phyloP scores from a whole-genome alignment of 371 early-diverging fungal species.

The Coemansia sp. region DNA sequence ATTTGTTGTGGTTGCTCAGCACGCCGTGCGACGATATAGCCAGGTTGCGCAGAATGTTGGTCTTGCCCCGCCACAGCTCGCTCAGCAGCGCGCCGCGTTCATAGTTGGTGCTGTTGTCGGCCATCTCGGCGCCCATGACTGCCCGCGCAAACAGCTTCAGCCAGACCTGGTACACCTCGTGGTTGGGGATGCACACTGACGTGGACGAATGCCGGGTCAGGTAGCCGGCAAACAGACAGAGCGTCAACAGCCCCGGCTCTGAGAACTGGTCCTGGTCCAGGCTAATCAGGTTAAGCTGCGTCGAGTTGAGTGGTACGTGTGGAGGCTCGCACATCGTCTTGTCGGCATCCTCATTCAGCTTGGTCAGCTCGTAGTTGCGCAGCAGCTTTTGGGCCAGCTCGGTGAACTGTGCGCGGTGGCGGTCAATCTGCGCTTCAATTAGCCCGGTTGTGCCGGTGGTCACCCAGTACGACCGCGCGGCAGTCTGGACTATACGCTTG shows the following conservation, averaged over 20 bases:
- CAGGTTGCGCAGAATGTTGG: slow-evolving; percentile 12
- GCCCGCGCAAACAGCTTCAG: slow-evolving; percentile 28
- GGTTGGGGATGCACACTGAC: slow-evolving; percentile 27
- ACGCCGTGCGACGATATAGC: slow-evolving; percentile 20
- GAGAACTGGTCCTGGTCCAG: slow-evolving; percentile 15
- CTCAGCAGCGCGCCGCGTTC: slow-evolving; percentile 12
- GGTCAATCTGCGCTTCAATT: slow-evolving; percentile 30
- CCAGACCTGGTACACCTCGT: slow-evolving; percentile 31
- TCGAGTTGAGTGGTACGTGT: not conserved
- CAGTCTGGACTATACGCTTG: slow-evolving; percentile 4
- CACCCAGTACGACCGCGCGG: slow-evolving; percentile 25
- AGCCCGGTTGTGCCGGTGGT: slow-evolving; percentile 21
- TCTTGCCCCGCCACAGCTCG: slow-evolving; percentile 21
- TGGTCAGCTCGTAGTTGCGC: slow-evolving; percentile 10
- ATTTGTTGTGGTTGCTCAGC: slow-evolving; percentile 35
- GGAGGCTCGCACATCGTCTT: not conserved
- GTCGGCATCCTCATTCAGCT: not conserved
- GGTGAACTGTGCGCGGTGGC: slow-evolving; percentile 18
- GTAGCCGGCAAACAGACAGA: slow-evolving; percentile 36
- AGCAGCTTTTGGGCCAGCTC: slow-evolving; percentile 21
- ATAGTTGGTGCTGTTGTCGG: slow-evolving; percentile 20
- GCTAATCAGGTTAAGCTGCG: slow-evolving; percentile 1
- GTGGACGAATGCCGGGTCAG: slow-evolving; percentile 14
- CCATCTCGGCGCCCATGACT: slow-evolving; percentile 19
- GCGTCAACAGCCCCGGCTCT: slow-evolving; percentile 11